Percentiles rank a stretch among this genome's conserved stretches.
Evolutionary conservation across 2,329 filamentous ascomycete genomes (phyloP).

Genomic region (Diaporthe sp.): DNA sequence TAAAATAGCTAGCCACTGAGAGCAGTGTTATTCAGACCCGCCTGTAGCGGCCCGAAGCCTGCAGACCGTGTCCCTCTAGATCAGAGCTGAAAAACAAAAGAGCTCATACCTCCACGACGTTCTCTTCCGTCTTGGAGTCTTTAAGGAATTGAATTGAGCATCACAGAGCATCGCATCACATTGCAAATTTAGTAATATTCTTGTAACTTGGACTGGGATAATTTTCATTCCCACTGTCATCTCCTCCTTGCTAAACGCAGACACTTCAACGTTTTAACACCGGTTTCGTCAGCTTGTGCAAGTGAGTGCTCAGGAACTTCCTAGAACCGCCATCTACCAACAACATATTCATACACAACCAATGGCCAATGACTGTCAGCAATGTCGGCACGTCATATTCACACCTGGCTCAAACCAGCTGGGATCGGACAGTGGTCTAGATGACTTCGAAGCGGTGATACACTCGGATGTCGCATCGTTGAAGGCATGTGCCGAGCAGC

Average conservation of each 20-base stretch:
- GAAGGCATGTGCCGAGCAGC: conserved; percentile 3
- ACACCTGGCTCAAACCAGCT: neutral
- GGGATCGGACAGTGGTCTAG: neutral
- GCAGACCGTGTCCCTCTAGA: neutral
- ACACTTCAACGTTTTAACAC: too few species aligned
- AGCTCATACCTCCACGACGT: neutral
- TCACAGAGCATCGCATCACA: neutral
- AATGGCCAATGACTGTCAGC: neutral
- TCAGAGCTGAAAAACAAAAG: neutral
- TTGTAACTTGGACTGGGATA: neutral
- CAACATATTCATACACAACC: too few species aligned
- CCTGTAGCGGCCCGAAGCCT: neutral
- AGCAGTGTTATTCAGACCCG: neutral
- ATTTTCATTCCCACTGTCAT: too few species aligned
- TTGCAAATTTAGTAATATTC: neutral
- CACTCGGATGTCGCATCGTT: conserved; percentile 5
- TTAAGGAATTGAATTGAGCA: neutral
- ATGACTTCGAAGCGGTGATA: neutral
- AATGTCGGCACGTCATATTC: neutral
- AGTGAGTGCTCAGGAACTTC: neutral
- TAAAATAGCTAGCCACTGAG: neutral
- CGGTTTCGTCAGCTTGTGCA: neutral
- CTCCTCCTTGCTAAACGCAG: neutral
- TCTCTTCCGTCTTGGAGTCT: neutral
- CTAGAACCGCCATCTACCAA: too few species aligned